Evolutionary conservation across 2,329 filamentous ascomycete species (phyloP), one percentile per base, ranked within the genome.

Genomic region (Cryoendolithus antarcticus): DNA sequence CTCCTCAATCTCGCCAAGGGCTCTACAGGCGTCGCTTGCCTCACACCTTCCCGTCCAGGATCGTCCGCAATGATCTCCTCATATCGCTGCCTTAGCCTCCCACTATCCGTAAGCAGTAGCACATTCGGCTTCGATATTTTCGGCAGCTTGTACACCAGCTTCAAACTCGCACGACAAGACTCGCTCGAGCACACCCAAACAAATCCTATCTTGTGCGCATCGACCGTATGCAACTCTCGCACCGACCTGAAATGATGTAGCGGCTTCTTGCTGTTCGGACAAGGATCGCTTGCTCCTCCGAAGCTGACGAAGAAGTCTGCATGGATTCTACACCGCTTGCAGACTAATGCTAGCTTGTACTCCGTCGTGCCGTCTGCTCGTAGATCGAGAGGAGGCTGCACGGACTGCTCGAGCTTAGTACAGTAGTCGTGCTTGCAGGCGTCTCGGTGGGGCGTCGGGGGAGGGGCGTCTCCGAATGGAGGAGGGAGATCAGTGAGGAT

Each of bases 401-500:
- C 56, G 39, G 70, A 74, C 55, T 80, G 75, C 34, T 65, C 62
- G 12, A 60, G 44, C 53, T 82, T 81, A 34, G 62, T 62, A 32
- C 69, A 63, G 53, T 80, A 75, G 21, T 63, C 60, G 60, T 84
- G 80, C 38, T 62, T 65, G 56, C 78, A 82, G 45, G 69, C 70
- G 28, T 51, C 56, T 34, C 49, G 50, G 7, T 65, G 63, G 15
- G 57, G 51, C 13, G 50, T 44, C 4, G 56, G 55, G 7, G 53
- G 53, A 6, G 46, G 48, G 11, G 55, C 52, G 30, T 62, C 57
- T 41, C 63, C 57, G 40, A 67, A 71, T n/a, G 67, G 64, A 6
- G 71, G 72, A 33, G 76, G 71, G 15, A 70, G 60, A 44, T 75
- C 68, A 32, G 70, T 69, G 35, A 83, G 68, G 37, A 79, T 57